Conservation (phyloP, 768 basidiomycete species). For the Lentinula guzmanii region DNA sequence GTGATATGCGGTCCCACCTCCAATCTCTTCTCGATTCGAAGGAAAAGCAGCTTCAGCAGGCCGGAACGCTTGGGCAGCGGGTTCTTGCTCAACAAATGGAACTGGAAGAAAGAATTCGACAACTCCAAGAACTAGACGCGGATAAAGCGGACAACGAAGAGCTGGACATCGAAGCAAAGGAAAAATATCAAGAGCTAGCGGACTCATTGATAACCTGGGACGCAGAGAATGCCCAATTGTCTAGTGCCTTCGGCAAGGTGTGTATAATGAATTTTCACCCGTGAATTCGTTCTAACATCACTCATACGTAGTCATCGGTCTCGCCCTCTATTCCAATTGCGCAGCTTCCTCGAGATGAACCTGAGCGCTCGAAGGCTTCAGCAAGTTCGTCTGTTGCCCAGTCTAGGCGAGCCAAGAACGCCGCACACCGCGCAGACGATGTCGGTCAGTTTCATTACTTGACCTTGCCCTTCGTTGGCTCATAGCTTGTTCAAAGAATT, state of each 20-base stretch:
- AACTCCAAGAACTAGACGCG: conserved; percentile 66
- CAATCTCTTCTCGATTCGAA: conserved; percentile 80
- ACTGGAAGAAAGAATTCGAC: conserved; percentile 81
- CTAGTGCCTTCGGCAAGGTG: conserved; percentile 67
- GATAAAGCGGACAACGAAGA: conserved; percentile 61
- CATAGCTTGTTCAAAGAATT: conserved; percentile 51
- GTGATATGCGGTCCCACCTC: conserved; percentile 56
- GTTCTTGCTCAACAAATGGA: conserved; percentile 92
- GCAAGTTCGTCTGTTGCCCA: conserved; percentile 75
- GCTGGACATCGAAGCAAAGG: conserved; percentile 61
- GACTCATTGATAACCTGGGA: conserved; percentile 77
- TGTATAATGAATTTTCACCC: conserved; percentile 14
- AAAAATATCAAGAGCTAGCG: conserved; percentile 71
- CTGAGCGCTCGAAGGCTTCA: conserved; percentile 56
- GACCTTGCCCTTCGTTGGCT: conserved; percentile 1
- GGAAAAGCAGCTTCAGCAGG: conserved; percentile 88
- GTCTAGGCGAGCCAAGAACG: conserved; percentile 86
- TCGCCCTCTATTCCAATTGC: conserved; percentile 36
- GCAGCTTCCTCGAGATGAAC: conserved; percentile 54
- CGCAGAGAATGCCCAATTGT: conserved; percentile 69
- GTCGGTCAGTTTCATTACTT: conserved; percentile 54
- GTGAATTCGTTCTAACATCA: not conserved
- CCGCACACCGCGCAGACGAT: conserved; percentile 84
- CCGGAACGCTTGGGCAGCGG: conserved; percentile 89
- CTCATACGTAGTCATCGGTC: not conserved